A percentile compares a stretch with the other conserved stretches of the same genome.
These are phyloP conservation scores for Ophiostoma piceae DNA, from an alignment of 2,329 filamentous ascomycete genomes.

Conservation along the genomic window DNA sequence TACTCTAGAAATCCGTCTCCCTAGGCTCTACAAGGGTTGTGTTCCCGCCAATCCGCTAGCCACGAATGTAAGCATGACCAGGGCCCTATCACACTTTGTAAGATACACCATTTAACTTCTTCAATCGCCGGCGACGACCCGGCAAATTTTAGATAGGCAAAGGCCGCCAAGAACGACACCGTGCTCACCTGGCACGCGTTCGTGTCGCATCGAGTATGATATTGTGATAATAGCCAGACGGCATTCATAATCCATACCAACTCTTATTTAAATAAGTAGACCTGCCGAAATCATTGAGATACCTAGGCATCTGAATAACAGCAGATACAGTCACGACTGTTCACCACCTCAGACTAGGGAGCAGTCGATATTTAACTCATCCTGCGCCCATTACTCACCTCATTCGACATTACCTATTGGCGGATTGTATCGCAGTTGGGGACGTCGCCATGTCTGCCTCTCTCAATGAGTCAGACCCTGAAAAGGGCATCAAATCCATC, in stretches of 20 bases:
- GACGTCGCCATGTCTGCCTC: background rate
- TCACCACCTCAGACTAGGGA: background rate
- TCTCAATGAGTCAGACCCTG: background rate
- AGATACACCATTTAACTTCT: background rate
- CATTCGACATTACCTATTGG: background rate
- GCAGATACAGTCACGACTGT: no score
- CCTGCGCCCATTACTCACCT: background rate
- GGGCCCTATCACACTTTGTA: background rate
- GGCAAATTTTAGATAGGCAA: conserved; percentile 14
- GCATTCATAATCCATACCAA: background rate
- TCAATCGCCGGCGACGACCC: background rate
- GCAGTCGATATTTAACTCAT: background rate
- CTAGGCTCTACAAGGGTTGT: background rate
- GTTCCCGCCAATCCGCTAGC: background rate
- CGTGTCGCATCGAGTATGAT: background rate
- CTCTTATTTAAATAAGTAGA: background rate
- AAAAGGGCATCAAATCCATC: conserved; percentile 5
- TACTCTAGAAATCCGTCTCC: background rate
- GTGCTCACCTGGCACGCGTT: background rate
- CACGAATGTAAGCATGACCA: background rate
- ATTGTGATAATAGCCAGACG: background rate
- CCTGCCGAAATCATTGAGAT: background rate
- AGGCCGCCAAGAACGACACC: background rate
- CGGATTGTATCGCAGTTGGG: background rate
- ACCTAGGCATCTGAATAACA: background rate